These are phyloP conservation scores for Adansonia grandidieri DNA, from an alignment of 441 rosid species.

Conservation along the genomic window DNA sequence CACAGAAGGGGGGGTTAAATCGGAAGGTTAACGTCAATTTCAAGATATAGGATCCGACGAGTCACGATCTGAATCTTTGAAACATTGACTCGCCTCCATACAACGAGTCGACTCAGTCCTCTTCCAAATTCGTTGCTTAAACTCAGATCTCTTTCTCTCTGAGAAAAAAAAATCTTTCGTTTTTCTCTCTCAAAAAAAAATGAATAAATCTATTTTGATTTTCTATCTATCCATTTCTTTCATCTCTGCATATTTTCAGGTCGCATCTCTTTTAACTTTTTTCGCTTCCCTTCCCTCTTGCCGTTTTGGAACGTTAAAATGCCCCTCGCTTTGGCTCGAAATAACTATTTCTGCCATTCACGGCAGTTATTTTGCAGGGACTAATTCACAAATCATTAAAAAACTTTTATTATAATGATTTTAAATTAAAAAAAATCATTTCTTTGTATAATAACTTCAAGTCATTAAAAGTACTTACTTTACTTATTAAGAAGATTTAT, in stretches of 20 bases:
- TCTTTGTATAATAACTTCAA: background rate
- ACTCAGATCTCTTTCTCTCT: conserved; percentile 41
- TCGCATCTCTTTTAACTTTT: conserved; percentile 5
- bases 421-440: background rate
- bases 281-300: background rate
- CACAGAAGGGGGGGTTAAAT: conserved; percentile 13
- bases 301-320: background rate
- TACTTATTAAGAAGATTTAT: background rate
- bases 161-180: background rate
- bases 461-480: background rate
- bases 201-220: background rate
- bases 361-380: conserved; percentile 21
- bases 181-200: background rate
- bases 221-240: conserved; percentile 16
- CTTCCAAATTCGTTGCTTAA: conserved; percentile 5
- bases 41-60: conserved; percentile 40
- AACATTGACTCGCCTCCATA: background rate
- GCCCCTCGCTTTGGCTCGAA: background rate
- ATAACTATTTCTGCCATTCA: conserved; percentile 4
- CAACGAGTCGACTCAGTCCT: conserved; percentile 11
- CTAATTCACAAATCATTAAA: background rate
- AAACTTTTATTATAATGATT: no score
- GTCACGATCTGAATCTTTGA: conserved; percentile 32
- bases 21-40: conserved; percentile 36
- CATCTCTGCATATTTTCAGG: conserved; percentile 9